A percentile compares a stretch with the other conserved stretches of the same genome.
Conservation (phyloP, 1,284 basidiomycete species). For the Phylloboletellus chloephorus region DNA sequence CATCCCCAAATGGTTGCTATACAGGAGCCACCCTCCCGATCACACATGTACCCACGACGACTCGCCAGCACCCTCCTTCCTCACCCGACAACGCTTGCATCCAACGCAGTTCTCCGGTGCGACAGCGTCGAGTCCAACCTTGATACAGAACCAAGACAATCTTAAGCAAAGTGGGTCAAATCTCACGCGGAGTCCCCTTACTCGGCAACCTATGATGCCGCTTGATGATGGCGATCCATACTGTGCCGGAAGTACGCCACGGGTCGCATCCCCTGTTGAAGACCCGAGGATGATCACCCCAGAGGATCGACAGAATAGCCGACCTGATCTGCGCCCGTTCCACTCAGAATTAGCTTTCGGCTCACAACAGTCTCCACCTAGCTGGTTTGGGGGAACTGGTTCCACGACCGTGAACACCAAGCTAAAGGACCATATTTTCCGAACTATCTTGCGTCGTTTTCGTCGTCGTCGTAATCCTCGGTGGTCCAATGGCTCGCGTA, state of each 20-base stretch:
- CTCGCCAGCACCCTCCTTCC: conserved; percentile 25
- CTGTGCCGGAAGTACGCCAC: conserved; percentile 38
- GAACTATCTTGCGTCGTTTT: conserved; percentile 72
- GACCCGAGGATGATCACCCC: conserved; percentile 22
- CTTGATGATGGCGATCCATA: conserved; percentile 42
- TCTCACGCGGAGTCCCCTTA: conserved; percentile 39
- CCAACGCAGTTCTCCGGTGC: conserved; percentile 43
- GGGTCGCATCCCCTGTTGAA: conserved; percentile 13
- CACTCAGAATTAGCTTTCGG: conserved; percentile 35
- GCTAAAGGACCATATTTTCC: conserved; percentile 91
- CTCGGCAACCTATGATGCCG: conserved; percentile 35
- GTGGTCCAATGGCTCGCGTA: conserved; percentile 27
- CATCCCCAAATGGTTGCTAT: conserved; percentile 88
- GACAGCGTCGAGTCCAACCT: conserved; percentile 62
- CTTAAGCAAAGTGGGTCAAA: conserved; percentile 1
- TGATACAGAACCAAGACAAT: conserved; percentile 34
- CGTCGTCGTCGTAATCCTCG: conserved; percentile 46
- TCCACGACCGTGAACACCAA: conserved; percentile 89
- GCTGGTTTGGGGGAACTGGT: conserved; percentile 79
- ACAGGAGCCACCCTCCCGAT: conserved; percentile 36
- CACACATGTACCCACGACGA: conserved; percentile 51
- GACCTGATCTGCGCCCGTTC: conserved; percentile 35
- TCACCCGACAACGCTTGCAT: conserved; percentile 33
- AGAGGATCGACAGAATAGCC: conserved; percentile 31
- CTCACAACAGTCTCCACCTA: conserved; percentile 33